Evolutionary conservation across 1,284 basidiomycete genomes (phyloP), one percentile per base, ranked within the genome.

Genomic region (Melampsora americana): DNA sequence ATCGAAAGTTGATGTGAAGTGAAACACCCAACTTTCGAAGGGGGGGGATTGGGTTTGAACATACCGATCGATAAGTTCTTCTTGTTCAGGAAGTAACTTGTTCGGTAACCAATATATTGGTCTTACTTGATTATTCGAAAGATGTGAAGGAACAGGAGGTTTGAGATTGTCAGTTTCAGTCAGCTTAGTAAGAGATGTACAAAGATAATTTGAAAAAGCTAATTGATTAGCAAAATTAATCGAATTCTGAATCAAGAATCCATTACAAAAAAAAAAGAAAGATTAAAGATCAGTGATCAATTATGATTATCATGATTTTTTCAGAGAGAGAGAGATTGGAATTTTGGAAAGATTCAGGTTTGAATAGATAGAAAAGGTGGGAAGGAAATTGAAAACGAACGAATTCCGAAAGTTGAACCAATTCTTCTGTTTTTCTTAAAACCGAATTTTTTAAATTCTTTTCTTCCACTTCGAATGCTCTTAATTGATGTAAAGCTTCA

Each of bases 151-250:
- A 28, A 68, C 44, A 67, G 66, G 73, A 60, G 73, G 73, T 46
- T 75, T 42, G 32, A 42, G 60, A 18, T 50, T 48, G 66, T 75
- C 73, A 75, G 73, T 65, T 23, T 42, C 42, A 68, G n/a, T 61
- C 26, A 62, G 39, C 16, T 67, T 67, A 28, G 66, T 61, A 28
- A 53, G 30, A 68, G 73, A 75, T 60, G 73, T 75, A 68, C 73
- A 65, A 66, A 75, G 50, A 62, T 68, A 75, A 62, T 75, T 56
- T 23, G 73, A 75, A 68, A 68, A 75, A 18, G 73, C 73, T 65
- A 75, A 56, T 75, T 68, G 67, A 64, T 68, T 75, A 30, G 65
- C 23, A 68, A 68, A 68, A 61, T 62, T 53, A 46, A 75, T 68
- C 3, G 59, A 26, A 62, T 75, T 50, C 73, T 75, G 18, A 18